These are phyloP conservation scores for Allium cepa DNA, from an alignment of 106 monocot species.

Conservation along the genomic window DNA sequence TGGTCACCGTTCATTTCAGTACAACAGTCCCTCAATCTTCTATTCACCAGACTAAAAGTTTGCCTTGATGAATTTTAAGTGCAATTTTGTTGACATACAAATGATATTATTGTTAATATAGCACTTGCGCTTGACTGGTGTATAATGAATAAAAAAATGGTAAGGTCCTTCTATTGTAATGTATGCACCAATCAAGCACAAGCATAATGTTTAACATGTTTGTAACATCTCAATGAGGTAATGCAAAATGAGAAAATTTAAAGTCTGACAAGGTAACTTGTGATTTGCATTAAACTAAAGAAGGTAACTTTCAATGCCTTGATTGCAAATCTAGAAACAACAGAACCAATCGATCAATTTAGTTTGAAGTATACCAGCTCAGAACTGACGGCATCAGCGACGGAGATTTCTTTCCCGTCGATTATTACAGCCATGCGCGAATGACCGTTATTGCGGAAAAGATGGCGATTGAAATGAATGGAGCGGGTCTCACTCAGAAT, in stretches of 20 bases:
- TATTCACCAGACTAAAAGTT: too few species aligned
- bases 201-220: neutral
- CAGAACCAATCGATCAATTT: neutral
- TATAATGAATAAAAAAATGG: too few species aligned
- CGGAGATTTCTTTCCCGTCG: constrained; percentile 6
- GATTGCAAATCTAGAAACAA: neutral
- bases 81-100: too few species aligned
- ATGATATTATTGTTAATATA: too few species aligned
- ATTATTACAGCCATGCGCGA: constrained; percentile 1
- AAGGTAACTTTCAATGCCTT: neutral
- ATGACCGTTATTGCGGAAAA: neutral
- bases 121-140: too few species aligned
- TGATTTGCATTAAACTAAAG: neutral
- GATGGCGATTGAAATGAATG: neutral
- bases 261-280: neutral
- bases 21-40: too few species aligned
- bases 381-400: neutral
- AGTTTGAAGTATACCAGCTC: neutral
- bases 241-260: neutral
- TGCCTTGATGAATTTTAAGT: too few species aligned
- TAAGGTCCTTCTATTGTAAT: too few species aligned
- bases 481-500: neutral
- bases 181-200: neutral
- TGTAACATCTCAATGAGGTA: neutral
- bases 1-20: too few species aligned